phyloP scores from a whole-genome alignment of 495 filamentous ascomycete species.

The Extremus antarcticus region DNA sequence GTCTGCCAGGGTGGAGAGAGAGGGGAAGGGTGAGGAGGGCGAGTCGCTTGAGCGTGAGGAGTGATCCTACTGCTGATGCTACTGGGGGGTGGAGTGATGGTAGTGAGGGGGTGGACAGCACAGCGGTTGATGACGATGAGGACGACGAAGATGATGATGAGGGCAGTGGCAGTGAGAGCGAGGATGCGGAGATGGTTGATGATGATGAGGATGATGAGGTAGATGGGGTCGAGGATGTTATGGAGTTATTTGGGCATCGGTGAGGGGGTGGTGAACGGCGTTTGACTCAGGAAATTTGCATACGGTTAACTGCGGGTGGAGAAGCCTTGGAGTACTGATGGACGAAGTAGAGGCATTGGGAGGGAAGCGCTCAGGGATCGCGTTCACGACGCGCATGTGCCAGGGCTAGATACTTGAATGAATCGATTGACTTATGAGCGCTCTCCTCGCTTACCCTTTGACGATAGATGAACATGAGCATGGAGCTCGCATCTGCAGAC shows the following conservation, averaged over 20 bases:
- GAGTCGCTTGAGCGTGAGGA: slow-evolving; percentile 1
- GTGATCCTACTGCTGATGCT: slow-evolving; percentile 7
- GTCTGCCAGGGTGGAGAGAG: slow-evolving; percentile 11
- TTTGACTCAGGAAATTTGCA: too few species aligned
- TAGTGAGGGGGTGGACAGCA: slow-evolving; percentile 20
- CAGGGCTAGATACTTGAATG: too few species aligned
- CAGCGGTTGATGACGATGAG: slow-evolving; percentile 11
- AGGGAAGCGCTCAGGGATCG: too few species aligned
- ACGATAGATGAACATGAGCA: too few species aligned
- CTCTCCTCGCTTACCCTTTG: too few species aligned
- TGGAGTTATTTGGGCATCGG: slow-evolving; percentile 18
- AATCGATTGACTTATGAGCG: too few species aligned
- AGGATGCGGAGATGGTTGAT: slow-evolving; percentile 14
- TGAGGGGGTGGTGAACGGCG: too few species aligned
- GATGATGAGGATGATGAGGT: slow-evolving; percentile 21
- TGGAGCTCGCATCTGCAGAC: too few species aligned
- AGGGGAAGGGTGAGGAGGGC: slow-evolving; percentile 3
- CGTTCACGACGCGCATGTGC: too few species aligned
- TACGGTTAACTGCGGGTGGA: too few species aligned
- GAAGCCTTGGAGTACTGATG: too few species aligned
- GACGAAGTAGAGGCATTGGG: too few species aligned
- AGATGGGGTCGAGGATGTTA: slow-evolving; percentile 12
- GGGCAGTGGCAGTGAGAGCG: slow-evolving; percentile 18
- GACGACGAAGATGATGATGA: slow-evolving; percentile 16
- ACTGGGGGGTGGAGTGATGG: slow-evolving; percentile 22